Base-by-base conservation (phyloP, 768 basidiomycete species). In the Pisolithus microcarpus region DNA sequence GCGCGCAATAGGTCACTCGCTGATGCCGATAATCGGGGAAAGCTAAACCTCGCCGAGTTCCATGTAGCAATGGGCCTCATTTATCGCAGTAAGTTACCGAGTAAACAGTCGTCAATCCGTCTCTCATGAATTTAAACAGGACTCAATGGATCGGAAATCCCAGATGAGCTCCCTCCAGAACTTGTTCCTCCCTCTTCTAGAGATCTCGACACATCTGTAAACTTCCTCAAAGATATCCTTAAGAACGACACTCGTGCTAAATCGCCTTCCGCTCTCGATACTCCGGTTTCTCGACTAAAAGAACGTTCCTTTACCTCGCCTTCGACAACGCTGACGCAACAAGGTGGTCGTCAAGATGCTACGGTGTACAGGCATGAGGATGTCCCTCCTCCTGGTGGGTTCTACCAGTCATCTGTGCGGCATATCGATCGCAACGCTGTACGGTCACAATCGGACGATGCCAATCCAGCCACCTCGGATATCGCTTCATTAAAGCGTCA, bases 21-120 rank as follows among this genome's bases (percentile, higher is more conserved):
- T 18, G 96, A 99, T 68, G 78, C 81, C 37, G 87, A 94, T 54
- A 91, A 98, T 68, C 84, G 92, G 21, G 96, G 96, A 21, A 96
- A 93, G 67, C 80, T 98, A 44, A 97, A 96, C 58, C 73, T 95
- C 24, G 87, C 90, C 13, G 96, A 98, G 65, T 99, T 99, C 65
- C 92, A 98, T 64, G 89, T 97, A 52, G 96, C 96, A 0, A 99
- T 99, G 95, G 92, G 90, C 48, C 74, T 98, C 49, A 98, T 99
- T 61, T 97, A 93, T 70, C 84, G 96, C 63, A 79, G 95, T 97
- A 71, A 59, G 89, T 80, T 47, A 23, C 4, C 37, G 10, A 6
- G 8, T 49, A 6, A 13, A 26, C 38, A 28, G 30, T 52, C 48
- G 44, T 51, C 26, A 30, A 46, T 38, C 16, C n/a, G 39, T 18